These are phyloP conservation scores for Microthyrium microscopicum DNA, from an alignment of 2,329 filamentous ascomycete species.

Conservation along the genomic window DNA sequence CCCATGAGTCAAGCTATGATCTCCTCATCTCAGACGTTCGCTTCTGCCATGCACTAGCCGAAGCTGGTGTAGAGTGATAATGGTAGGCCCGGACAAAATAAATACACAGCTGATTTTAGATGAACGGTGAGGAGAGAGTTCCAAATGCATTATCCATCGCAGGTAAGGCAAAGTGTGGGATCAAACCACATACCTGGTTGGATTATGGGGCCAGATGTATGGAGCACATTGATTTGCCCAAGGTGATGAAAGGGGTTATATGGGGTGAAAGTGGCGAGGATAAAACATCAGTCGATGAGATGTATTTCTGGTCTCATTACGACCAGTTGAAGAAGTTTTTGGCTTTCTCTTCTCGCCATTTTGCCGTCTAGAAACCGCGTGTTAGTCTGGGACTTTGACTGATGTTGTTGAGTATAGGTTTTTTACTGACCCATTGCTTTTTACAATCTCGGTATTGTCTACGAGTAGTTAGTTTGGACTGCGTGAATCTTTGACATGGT, in stretches of 20 bases:
- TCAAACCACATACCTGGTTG: too few relatives aligned
- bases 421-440: slow-evolving; percentile 64
- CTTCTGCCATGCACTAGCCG: too few relatives aligned
- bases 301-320: neutral
- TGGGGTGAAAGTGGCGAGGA: neutral
- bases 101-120: neutral
- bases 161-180: too few relatives aligned
- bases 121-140: neutral
- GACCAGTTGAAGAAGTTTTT: neutral
- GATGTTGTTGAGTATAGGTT: neutral
- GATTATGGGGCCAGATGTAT: too few relatives aligned
- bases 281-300: neutral
- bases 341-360: slow-evolving; percentile 3
- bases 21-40: too few relatives aligned
- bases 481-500: neutral
- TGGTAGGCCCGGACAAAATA: too few relatives aligned
- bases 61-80: too few relatives aligned
- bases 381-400: neutral
- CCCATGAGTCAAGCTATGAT: too few relatives aligned
- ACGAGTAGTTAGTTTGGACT: neutral
- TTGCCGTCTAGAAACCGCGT: neutral
- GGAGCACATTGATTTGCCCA: too few relatives aligned
- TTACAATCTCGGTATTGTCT: slow-evolving; percentile 93
- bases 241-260: too few relatives aligned
- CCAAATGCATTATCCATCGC: neutral